These are phyloP conservation scores for Leccinum proliferum DNA, from an alignment of 1,284 basidiomycete genomes.

Conservation along the genomic window DNA sequence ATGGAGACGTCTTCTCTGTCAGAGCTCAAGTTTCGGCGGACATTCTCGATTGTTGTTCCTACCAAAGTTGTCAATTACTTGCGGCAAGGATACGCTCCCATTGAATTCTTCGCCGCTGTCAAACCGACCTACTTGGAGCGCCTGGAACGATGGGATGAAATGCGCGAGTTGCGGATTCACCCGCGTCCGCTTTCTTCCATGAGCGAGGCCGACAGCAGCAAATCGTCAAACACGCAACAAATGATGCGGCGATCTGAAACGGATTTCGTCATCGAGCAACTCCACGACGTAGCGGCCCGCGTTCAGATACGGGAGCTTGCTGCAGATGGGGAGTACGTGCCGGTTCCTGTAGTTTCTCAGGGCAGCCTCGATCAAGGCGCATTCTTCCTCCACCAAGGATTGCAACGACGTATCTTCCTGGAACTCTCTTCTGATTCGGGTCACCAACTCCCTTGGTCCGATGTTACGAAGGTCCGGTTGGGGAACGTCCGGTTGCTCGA, in stretches of 20 bases:
- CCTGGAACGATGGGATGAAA: slow-evolving; percentile 88
- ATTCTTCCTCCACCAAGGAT: slow-evolving; percentile 88
- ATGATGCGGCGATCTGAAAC: slow-evolving; percentile 88
- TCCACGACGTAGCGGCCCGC: slow-evolving; percentile 85
- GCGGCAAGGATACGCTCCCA: slow-evolving; percentile 68
- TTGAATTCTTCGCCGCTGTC: slow-evolving; percentile 85
- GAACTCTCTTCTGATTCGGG: slow-evolving; percentile 86
- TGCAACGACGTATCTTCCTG: slow-evolving; percentile 82
- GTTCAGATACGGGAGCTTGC: slow-evolving; percentile 86
- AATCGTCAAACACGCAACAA: slow-evolving; percentile 47
- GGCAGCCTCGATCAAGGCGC: slow-evolving; percentile 80
- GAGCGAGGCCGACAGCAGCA: slow-evolving; percentile 27
- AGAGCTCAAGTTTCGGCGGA: slow-evolving; percentile 75
- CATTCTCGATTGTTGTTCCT: slow-evolving; percentile 73
- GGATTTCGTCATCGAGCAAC: slow-evolving; percentile 86
- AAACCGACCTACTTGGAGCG: slow-evolving; percentile 81
- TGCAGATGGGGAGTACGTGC: slow-evolving; percentile 77
- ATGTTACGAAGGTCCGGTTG: slow-evolving; percentile 71
- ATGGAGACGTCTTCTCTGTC: slow-evolving; percentile 68
- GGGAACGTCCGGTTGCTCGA: slow-evolving; percentile 86
- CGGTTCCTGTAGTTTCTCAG: slow-evolving; percentile 79
- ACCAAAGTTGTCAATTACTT: slow-evolving; percentile 72
- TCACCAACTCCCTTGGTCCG: slow-evolving; percentile 81
- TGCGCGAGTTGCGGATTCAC: slow-evolving; percentile 62
- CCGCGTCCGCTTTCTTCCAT: slow-evolving; percentile 29